phyloP scores from a whole-genome alignment of 1,284 basidiomycete species.

The Pyrrhoderma lamaoense region DNA sequence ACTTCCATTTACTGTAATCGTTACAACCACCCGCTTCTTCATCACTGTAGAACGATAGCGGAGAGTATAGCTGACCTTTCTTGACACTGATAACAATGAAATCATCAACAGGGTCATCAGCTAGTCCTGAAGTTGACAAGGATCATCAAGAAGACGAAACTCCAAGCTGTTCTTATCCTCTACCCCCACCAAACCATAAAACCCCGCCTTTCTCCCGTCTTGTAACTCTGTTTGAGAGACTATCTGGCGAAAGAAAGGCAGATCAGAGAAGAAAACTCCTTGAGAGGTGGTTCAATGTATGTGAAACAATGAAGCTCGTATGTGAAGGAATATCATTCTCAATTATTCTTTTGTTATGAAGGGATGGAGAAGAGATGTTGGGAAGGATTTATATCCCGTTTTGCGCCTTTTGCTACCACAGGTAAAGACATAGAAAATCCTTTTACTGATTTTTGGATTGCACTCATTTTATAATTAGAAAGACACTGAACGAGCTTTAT shows the following conservation, averaged over 20 bases:
- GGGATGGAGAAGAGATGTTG: constrained; percentile 74
- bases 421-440: constrained; percentile 32
- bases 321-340: background rate
- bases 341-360: constrained; percentile 25
- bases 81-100: no score
- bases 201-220: constrained; percentile 64
- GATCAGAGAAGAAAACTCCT: constrained; percentile 60
- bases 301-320: no score
- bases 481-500: constrained; percentile 84
- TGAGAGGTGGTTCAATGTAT: constrained; percentile 67
- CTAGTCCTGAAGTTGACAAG: no score
- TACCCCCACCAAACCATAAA: constrained; percentile 53
- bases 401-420: constrained; percentile 70
- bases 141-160: no score
- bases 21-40: no score
- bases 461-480: constrained; percentile 42
- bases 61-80: no score
- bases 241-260: constrained; percentile 61
- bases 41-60: no score
- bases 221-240: constrained; percentile 58
- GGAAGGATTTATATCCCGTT: constrained; percentile 68
- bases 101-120: no score
- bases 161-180: constrained; percentile 30
- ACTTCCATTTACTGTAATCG: no score
- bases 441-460: background rate